These are phyloP conservation scores for Barnettozyma hawaiiensis DNA, from an alignment of 1,139 yeast genomes.

Conservation along the genomic window DNA sequence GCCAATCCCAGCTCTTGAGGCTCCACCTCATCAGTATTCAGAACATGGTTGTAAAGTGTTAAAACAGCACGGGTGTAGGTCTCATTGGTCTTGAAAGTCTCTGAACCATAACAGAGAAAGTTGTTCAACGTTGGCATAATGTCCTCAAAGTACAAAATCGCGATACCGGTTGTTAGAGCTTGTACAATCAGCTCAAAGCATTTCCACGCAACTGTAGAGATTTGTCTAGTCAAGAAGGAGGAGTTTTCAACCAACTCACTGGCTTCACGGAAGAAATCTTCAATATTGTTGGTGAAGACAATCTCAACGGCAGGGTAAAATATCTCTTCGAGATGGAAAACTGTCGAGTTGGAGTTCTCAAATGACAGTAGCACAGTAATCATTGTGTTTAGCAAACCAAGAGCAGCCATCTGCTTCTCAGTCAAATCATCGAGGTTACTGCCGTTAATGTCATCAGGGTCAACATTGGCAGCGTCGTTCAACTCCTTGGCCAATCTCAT, in stretches of 20 bases:
- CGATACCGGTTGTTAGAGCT: conserved; percentile 49
- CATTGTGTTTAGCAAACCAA: conserved; percentile 82
- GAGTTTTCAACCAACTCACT: conserved; percentile 85
- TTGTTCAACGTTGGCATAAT: conserved; percentile 71
- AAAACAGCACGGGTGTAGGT: conserved; percentile 31
- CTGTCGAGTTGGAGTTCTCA: conserved; percentile 70
- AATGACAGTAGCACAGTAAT: conserved; percentile 82
- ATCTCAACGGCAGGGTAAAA: conserved; percentile 68
- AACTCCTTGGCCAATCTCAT: conserved; percentile 68
- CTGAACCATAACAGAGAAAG: conserved; percentile 66
- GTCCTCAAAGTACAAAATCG: conserved; percentile 64
- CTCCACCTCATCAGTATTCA: conserved; percentile 26
- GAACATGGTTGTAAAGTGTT: conserved; percentile 33
- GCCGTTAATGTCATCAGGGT: conserved; percentile 42
- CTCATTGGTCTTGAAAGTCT: conserved; percentile 27
- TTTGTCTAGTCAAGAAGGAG: conserved; percentile 63
- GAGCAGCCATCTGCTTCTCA: conserved; percentile 83
- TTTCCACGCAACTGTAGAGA: conserved; percentile 76
- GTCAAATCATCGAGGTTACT: conserved; percentile 43
- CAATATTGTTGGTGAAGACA: conserved; percentile 58
- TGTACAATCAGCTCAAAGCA: conserved; percentile 51
- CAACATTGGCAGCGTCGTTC: conserved; percentile 51
- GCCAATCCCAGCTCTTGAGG: conserved; percentile 22
- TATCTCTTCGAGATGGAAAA: conserved; percentile 63
- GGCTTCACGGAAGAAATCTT: conserved; percentile 77